phyloP scores from a whole-genome alignment of 257 asterid genomes.

The Verbena officinalis region DNA sequence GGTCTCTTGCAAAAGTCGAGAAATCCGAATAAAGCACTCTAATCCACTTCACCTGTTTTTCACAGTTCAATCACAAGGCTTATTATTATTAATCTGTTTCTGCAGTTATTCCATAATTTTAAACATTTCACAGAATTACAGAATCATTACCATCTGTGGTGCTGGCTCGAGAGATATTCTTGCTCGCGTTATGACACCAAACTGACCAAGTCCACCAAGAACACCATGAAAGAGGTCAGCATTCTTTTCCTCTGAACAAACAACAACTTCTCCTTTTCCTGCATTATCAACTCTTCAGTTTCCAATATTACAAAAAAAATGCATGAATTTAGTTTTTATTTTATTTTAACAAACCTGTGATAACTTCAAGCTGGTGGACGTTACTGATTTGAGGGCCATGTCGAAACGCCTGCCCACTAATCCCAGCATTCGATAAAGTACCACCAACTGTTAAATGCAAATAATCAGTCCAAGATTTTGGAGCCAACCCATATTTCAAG shows the following conservation, averaged over 20 bases:
- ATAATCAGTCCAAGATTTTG: conserved; percentile 95
- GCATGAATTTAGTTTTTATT: no score
- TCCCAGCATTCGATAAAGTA: conserved; percentile 87
- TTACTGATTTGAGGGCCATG: conserved; percentile 97
- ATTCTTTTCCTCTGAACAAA: conserved; percentile 76
- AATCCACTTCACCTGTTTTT: conserved; percentile 87
- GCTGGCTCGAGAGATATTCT: conserved; percentile 87
- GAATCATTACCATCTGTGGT: conserved; percentile 68
- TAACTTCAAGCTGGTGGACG: conserved; percentile 83
- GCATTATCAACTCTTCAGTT: conserved; percentile 31
- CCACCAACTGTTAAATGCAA: conserved; percentile 91
- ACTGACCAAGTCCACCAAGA: conserved; percentile 94
- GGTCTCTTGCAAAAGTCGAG: conserved; percentile 68
- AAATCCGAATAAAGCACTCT: conserved; percentile 82
- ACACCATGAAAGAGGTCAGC: conserved; percentile 89
- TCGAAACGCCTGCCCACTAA: conserved; percentile 91
- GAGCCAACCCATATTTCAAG: conserved; percentile 71
- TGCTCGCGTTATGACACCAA: conserved; percentile 86
- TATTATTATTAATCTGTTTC: conserved; percentile 22
- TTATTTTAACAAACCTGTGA: conserved; percentile 78
- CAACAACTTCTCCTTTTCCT: conserved; percentile 88
- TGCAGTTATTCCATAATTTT: neutral
- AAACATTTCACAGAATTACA: neutral
- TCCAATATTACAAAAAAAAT: no score
- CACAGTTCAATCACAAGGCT: conserved; percentile 22